These are phyloP conservation scores for Chimonanthus praecox DNA, from an alignment of 164 flowering plant species.

Conservation along the genomic window DNA sequence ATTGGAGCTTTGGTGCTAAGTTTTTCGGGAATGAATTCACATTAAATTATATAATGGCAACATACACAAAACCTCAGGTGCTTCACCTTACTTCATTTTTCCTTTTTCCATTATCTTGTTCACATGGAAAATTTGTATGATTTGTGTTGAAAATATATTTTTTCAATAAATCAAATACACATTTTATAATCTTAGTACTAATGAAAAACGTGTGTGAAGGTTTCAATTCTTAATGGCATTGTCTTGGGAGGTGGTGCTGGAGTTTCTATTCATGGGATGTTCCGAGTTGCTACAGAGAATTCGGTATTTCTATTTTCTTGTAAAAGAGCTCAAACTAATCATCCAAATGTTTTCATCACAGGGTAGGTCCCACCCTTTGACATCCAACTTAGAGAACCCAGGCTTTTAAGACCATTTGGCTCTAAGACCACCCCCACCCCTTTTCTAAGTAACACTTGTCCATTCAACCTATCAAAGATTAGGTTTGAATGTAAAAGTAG, in stretches of 20 bases:
- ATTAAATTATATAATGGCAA: constrained; percentile 41
- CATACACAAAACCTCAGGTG: constrained; percentile 36
- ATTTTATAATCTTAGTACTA: background rate
- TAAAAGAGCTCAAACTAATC: background rate
- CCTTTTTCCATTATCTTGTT: background rate
- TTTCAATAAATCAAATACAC: background rate
- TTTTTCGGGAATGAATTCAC: constrained; percentile 25
- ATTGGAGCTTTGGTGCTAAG: constrained; percentile 28
- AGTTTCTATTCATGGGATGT: constrained; percentile 82
- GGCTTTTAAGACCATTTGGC: no score
- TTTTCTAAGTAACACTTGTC: no score
- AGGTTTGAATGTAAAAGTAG: no score
- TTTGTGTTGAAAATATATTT: background rate
- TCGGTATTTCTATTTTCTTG: constrained; percentile 45
- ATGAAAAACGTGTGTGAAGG: constrained; percentile 37
- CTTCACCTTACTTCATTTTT: background rate
- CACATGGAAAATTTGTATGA: background rate
- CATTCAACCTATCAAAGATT: no score
- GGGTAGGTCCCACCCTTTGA: no score
- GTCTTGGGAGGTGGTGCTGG: constrained; percentile 99
- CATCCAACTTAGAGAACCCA: no score
- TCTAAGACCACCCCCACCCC: no score
- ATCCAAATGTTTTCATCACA: no score
- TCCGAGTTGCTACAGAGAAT: constrained; percentile 87
- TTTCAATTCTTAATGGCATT: constrained; percentile 88